Percentiles rank a stretch among this genome's conserved stretches.
These are phyloP conservation scores for Termitomyces sp. DNA, from an alignment of 768 basidiomycete species.

Conservation along the genomic window DNA sequence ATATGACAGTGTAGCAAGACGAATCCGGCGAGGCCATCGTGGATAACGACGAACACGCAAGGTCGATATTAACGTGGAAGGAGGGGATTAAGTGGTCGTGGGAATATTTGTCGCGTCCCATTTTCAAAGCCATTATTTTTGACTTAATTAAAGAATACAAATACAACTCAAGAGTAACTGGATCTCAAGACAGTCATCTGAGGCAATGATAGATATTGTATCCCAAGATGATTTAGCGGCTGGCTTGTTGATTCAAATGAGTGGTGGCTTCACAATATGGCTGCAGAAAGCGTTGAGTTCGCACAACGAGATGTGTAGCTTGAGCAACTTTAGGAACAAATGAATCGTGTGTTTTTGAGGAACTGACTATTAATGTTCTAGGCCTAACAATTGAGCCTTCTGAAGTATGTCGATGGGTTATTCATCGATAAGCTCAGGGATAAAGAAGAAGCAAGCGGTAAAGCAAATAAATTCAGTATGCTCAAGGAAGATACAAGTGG, in stretches of 20 bases:
- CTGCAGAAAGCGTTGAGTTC: neutral
- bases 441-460: neutral
- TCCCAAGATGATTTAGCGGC: neutral
- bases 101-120: slow-evolving; percentile 11
- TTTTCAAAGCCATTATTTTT: neutral
- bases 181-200: too few species aligned
- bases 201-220: neutral
- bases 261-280: neutral
- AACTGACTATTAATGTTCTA: neutral
- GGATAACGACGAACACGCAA: slow-evolving; percentile 8
- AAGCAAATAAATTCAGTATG: neutral
- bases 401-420: neutral
- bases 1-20: slow-evolving; percentile 75
- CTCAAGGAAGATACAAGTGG: neutral
- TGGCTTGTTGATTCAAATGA: neutral
- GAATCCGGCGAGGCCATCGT: slow-evolving; percentile 44
- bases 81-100: slow-evolving; percentile 11
- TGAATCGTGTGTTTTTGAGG: neutral
- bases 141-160: neutral
- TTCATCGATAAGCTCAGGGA: neutral
- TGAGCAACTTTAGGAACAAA: neutral
- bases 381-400: neutral
- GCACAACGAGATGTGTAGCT: neutral
- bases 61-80: slow-evolving; percentile 12
- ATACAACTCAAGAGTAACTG: neutral